A percentile compares a stretch with the other conserved stretches of the same genome.
Conservation (phyloP, 768 basidiomycete genomes). For the Leucogyrophana mollusca region DNA sequence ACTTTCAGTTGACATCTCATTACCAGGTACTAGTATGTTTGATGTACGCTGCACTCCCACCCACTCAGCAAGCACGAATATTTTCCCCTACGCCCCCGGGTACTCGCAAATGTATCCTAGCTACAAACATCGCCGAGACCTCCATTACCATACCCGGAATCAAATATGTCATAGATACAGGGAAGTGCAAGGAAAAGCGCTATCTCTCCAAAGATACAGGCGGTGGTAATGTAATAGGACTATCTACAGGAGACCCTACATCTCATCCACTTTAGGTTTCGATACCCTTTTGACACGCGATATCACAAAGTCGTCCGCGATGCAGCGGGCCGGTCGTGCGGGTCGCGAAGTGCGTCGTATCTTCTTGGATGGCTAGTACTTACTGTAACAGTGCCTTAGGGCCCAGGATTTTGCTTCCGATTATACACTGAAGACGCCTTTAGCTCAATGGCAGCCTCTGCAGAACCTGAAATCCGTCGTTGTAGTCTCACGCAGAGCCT, state of each 20-base stretch:
- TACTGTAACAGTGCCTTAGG: slow-evolving; percentile 37
- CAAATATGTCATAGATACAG: slow-evolving; percentile 93
- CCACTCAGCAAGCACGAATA: slow-evolving; percentile 72
- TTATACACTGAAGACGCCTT: slow-evolving; percentile 88
- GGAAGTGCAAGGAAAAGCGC: slow-evolving; percentile 93
- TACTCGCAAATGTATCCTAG: slow-evolving; percentile 87
- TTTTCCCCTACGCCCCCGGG: slow-evolving; percentile 66
- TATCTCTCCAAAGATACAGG: slow-evolving; percentile 70
- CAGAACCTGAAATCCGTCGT: slow-evolving; percentile 89
- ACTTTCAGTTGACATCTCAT: slow-evolving; percentile 6
- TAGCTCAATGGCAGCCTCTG: slow-evolving; percentile 56
- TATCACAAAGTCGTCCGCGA: slow-evolving; percentile 87
- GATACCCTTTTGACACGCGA: slow-evolving; percentile 82
- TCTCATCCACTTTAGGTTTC: slow-evolving; percentile 55
- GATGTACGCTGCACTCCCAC: slow-evolving; percentile 86
- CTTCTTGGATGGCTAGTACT: background rate
- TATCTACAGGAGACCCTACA: background rate
- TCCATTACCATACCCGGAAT: slow-evolving; percentile 97
- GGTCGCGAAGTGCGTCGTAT: slow-evolving; percentile 74
- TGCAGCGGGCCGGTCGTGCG: slow-evolving; percentile 93
- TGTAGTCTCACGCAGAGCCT: slow-evolving; percentile 82
- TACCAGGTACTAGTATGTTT: slow-evolving; percentile 69
- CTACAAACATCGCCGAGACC: slow-evolving; percentile 98
- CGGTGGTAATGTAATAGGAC: slow-evolving; percentile 47
- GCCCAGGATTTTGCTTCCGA: slow-evolving; percentile 84